These are phyloP conservation scores for Pyrus hybrid DNA, from an alignment of 331 rosid genomes.

Conservation along the genomic window DNA sequence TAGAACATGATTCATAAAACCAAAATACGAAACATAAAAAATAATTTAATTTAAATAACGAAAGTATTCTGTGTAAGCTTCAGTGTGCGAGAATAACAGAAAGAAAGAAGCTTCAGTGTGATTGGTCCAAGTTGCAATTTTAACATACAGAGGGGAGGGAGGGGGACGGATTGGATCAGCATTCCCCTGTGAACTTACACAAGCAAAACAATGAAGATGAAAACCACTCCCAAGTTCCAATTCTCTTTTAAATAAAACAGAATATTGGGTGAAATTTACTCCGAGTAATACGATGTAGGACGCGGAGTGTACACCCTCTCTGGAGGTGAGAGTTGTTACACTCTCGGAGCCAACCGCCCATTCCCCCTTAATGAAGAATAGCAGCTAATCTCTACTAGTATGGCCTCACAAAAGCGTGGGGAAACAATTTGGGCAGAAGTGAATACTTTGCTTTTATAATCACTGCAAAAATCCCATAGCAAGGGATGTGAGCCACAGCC, in stretches of 20 bases:
- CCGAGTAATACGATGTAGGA: not conserved
- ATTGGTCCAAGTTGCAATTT: not conserved
- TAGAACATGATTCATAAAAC: not conserved
- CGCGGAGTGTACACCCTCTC: not conserved
- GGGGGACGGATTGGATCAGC: no score
- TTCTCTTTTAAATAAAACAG: not conserved
- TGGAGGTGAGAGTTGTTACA: no score
- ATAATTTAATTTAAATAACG: not conserved
- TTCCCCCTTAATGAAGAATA: not conserved
- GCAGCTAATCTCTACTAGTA: constrained; percentile 8
- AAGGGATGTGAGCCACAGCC: constrained; percentile 63
- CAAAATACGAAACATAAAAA: not conserved
- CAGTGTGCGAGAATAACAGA: not conserved
- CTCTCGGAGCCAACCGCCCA: no score
- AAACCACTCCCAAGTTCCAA: not conserved
- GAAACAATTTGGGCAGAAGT: constrained; percentile 42
- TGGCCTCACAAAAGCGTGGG: constrained; percentile 28
- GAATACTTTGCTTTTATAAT: constrained; percentile 42
- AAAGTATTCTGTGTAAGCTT: not conserved
- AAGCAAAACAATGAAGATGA: not conserved
- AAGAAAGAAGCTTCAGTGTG: not conserved
- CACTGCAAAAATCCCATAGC: constrained; percentile 50
- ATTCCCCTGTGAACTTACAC: no score
- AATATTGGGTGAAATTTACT: not conserved
- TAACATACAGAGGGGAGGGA: not conserved